These are phyloP conservation scores for Protoeuglena noctilucae DNA, from an alignment of 139 green algal species.

Conservation along the genomic window DNA sequence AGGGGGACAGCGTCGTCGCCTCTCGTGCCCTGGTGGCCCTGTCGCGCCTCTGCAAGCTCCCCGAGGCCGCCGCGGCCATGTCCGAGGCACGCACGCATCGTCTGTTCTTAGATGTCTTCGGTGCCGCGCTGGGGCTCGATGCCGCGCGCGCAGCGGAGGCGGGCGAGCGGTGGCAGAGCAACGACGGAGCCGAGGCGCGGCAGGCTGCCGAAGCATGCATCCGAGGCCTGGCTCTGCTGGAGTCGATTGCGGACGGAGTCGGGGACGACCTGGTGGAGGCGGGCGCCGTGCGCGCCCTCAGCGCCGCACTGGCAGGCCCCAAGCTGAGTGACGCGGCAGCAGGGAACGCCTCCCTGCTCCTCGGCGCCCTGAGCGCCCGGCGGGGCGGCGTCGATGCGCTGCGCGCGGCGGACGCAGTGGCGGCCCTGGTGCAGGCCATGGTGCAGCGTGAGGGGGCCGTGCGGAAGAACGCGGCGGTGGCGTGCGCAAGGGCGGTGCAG, in stretches of 20 bases:
- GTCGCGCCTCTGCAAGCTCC: no score
- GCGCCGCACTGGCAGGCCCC: background rate
- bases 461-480: constrained; percentile 43
- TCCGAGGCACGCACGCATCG: no score
- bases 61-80: no score
- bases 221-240: no score
- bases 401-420: constrained; percentile 15
- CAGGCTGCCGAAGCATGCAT: no score
- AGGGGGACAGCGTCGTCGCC: no score
- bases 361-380: constrained; percentile 11
- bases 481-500: constrained; percentile 30
- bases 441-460: constrained; percentile 17
- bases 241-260: background rate
- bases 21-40: no score
- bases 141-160: no score
- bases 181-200: no score
- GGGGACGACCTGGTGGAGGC: background rate
- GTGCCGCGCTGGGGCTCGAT: background rate
- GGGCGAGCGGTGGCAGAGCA: no score
- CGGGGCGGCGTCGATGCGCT: constrained; percentile 6
- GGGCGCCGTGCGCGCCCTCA: background rate
- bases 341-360: constrained; percentile 20
- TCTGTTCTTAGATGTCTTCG: no score
- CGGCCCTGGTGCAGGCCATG: constrained; percentile 23
- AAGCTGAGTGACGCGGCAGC: constrained; percentile 11